These are phyloP conservation scores for Botrytis pseudocinerea DNA, from an alignment of 2,329 filamentous ascomycete genomes.

Conservation along the genomic window DNA sequence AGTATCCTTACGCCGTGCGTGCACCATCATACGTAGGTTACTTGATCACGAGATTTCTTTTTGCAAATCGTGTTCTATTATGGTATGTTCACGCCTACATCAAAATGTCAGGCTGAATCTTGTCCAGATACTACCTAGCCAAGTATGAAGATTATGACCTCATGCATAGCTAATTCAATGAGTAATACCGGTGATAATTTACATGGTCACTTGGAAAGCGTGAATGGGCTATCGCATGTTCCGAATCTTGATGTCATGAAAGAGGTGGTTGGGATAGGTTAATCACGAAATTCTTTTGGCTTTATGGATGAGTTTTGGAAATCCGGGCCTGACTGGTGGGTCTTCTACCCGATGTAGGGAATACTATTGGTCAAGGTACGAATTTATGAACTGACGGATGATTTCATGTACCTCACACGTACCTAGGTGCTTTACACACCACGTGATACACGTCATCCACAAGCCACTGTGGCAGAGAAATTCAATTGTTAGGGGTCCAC, in stretches of 20 bases:
- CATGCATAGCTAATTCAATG: background rate
- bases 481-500: background rate
- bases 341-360: background rate
- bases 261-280: background rate
- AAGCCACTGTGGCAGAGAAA: background rate
- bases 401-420: background rate
- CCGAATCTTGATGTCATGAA: background rate
- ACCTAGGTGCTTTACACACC: too few relatives aligned
- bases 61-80: background rate
- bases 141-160: background rate
- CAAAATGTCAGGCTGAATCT: background rate
- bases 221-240: background rate
- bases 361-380: background rate
- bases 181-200: too few relatives aligned
- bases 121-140: too few relatives aligned
- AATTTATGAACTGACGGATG: background rate
- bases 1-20: background rate
- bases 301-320: background rate
- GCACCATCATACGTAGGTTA: background rate
- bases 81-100: background rate
- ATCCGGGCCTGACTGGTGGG: background rate
- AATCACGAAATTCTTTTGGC: background rate
- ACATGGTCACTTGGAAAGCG: background rate
- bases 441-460: too few relatives aligned
- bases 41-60: background rate